Conservation (phyloP, 208 protist genomes). For the Leishmania amazonensis region DNA sequence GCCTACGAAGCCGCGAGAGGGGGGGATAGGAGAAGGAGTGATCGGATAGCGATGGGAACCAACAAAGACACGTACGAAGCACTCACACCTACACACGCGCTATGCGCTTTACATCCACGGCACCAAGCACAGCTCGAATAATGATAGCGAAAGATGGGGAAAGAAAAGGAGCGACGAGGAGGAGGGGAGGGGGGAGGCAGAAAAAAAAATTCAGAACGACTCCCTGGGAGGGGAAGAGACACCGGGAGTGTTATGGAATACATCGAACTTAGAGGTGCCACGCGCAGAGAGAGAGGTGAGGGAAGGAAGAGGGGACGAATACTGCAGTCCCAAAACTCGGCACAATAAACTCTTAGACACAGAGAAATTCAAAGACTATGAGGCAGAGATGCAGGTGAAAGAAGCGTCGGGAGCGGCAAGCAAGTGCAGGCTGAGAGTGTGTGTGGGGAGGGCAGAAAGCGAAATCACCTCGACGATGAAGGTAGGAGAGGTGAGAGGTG, state of each 20-base stretch:
- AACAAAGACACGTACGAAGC: background rate
- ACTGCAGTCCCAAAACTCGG: background rate
- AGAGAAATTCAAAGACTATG: background rate
- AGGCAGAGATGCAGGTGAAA: background rate
- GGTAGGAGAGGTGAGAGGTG: background rate
- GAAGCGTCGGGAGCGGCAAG: background rate
- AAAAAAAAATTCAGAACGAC: background rate
- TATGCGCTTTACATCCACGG: background rate
- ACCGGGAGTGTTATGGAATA: background rate
- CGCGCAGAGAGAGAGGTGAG: background rate
- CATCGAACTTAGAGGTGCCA: background rate
- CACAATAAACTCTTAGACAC: background rate
- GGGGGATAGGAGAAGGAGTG: background rate
- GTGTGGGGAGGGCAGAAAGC: background rate
- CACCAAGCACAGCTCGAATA: background rate
- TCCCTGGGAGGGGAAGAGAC: background rate
- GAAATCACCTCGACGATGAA: background rate
- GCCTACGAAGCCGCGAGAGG: background rate
- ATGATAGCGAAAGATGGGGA: background rate
- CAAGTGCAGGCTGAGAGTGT: background rate
- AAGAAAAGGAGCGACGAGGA: background rate
- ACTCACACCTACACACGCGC: slow-evolving; percentile 1
- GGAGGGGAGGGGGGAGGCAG: background rate
- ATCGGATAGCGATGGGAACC: background rate
- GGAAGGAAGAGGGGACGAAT: background rate